A percentile compares a stretch with the other conserved stretches of the same genome.
Conservation (phyloP, 305 asterid genomes). For the Ajuga reptans region DNA sequence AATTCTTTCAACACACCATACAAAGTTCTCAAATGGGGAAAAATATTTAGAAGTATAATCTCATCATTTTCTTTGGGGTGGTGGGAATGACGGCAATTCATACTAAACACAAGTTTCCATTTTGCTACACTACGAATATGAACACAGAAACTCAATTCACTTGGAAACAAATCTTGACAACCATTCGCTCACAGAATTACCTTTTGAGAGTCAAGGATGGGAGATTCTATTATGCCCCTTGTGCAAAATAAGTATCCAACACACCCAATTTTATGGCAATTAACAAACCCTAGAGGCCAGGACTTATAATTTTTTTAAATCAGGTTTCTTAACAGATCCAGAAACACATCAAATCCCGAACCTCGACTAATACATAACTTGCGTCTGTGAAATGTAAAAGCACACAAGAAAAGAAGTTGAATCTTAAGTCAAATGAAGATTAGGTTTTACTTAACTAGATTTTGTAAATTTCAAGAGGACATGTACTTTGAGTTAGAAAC, state of each 20-base stretch:
- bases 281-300: slow-evolving; percentile 9
- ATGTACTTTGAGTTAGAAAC: neutral
- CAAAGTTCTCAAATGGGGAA: slow-evolving; percentile 3
- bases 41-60: neutral
- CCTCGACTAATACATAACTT: neutral
- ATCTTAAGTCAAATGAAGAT: neutral
- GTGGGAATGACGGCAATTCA: neutral
- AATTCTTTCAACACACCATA: neutral
- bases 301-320: neutral
- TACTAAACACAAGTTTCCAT: neutral
- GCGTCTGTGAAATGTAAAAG: neutral
- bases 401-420: neutral
- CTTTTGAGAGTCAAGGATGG: neutral
- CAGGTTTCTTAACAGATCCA: slow-evolving; percentile 3
- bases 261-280: slow-evolving; percentile 13
- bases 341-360: neutral
- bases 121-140: neutral
- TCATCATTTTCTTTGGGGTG: neutral
- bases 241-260: neutral
- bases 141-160: slow-evolving; percentile 7
- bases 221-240: neutral
- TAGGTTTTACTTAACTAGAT: neutral
- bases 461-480: neutral
- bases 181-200: neutral
- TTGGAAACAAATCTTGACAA: neutral